phyloP scores from a whole-genome alignment of 257 asterid genomes.

The Solanum lignicaule region DNA sequence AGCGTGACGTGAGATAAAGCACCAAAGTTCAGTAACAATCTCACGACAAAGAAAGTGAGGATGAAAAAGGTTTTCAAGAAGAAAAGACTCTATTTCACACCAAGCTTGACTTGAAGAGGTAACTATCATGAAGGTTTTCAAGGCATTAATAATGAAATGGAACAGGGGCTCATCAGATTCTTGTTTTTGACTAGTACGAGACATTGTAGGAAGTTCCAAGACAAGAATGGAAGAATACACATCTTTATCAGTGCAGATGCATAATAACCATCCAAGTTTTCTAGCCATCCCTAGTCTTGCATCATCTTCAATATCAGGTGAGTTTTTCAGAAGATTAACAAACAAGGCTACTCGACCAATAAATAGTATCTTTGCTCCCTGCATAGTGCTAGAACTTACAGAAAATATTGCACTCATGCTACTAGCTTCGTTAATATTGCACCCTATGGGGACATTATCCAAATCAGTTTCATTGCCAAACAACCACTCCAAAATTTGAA shows the following conservation, averaged over 20 bases:
- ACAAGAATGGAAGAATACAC: slow-evolving; percentile 49
- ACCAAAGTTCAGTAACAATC: slow-evolving; percentile 78
- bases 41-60: slow-evolving; percentile 85
- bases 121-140: slow-evolving; percentile 69
- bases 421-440: slow-evolving; percentile 3
- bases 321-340: slow-evolving; percentile 49
- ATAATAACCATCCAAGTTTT: slow-evolving; percentile 87
- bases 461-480: slow-evolving; percentile 26
- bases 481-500: slow-evolving; percentile 67
- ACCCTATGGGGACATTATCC: slow-evolving; percentile 2
- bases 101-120: slow-evolving; percentile 62
- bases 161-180: slow-evolving; percentile 55
- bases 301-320: slow-evolving; percentile 69
- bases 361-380: slow-evolving; percentile 32
- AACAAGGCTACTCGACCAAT: slow-evolving; percentile 58
- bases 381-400: slow-evolving; percentile 28
- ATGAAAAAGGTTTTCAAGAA: slow-evolving; percentile 68
- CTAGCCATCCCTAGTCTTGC: slow-evolving; percentile 47
- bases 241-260: slow-evolving; percentile 48
- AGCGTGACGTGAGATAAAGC: slow-evolving; percentile 75
- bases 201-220: slow-evolving; percentile 32
- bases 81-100: slow-evolving; percentile 62
- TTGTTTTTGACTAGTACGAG: slow-evolving; percentile 34
- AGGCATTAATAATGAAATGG: slow-evolving; percentile 40
- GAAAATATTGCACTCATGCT: slow-evolving; percentile 31